Base-by-base conservation (phyloP, 2,329 filamentous ascomycete genomes). In the Fusarium proliferatum region DNA sequence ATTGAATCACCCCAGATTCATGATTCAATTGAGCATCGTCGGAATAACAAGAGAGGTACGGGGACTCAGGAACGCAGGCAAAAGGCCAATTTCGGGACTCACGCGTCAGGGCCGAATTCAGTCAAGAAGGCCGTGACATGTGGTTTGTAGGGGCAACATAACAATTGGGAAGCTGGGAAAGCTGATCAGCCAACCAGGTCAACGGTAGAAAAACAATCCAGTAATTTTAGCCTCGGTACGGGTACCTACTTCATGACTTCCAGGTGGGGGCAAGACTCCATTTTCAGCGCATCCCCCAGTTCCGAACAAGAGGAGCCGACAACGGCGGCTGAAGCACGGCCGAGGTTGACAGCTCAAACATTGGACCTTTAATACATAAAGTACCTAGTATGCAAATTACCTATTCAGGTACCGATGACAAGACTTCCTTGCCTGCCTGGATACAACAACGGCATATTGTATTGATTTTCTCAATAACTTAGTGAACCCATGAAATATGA, bases 81-180 rank as follows among this genome's bases (percentile, higher is more conserved):
- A 69, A 67, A 71, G 39, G 48, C 26, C 48, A 58, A 73, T 64
- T 48, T 73, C 69, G 70, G 61, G 55, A 69, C 69, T 74, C 76
- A 75, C 75, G 76, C 76, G 75, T 78, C 75, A 71, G 73, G 69
- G 69, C 70, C 62, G 73, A 74, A 72, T 66, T 78, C 64, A 69
- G 67, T 67, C 51, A 72, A 69, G 55, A 63, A 67, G 61, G 58
- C 65, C 73, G 75, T 78, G 75, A 76, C 76, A 78, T 78, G 76
- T 78, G 75, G 75, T 64, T 64, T 71, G 59, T 55, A 72, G 60
- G 59, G 61, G 56, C 43, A 57, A 61, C 60, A 56, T 65, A 76
- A 58, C 64, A 69, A 65, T 45, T 43, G 21, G 42, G 64, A 46
- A 67, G 64, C 55, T 67, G 65, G 52, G 63, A 69, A 51, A 63